Conservation (phyloP, 1,284 basidiomycete genomes). For the Apiotrichum siamense region DNA sequence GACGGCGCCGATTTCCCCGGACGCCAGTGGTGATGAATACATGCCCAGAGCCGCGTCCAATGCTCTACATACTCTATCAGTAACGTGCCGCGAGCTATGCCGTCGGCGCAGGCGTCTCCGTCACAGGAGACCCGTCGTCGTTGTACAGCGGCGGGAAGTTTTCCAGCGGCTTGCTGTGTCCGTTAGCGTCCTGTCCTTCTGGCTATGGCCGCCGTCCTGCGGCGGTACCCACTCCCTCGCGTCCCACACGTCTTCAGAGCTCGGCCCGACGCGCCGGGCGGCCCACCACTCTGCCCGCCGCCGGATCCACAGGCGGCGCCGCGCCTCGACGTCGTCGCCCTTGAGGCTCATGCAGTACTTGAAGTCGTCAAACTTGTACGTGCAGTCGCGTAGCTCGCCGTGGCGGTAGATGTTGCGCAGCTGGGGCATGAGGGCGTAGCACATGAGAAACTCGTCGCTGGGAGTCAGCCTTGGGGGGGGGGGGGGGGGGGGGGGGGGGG, state of each 20-base stretch:
- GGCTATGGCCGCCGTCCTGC: too few species aligned
- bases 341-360: conserved; percentile 91
- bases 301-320: conserved; percentile 73
- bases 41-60: too few species aligned
- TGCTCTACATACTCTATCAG: not conserved
- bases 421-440: conserved; percentile 75
- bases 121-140: conserved; percentile 18
- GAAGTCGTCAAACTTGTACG: conserved; percentile 79
- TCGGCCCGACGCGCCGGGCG: conserved; percentile 60
- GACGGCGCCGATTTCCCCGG: too few species aligned
- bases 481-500: too few species aligned
- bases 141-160: conserved; percentile 40
- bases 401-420: conserved; percentile 79
- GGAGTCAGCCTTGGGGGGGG: too few species aligned
- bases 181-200: not conserved
- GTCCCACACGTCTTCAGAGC: conserved; percentile 93
- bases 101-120: not conserved
- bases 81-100: not conserved
- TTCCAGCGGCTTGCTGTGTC: conserved; percentile 27
- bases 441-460: conserved; percentile 67
- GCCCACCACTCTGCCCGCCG: conserved; percentile 91
- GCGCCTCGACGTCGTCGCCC: conserved; percentile 65
- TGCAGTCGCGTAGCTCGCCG: conserved; percentile 71
- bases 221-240: conserved; percentile 60
- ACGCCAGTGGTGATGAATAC: conserved; percentile 1